Base-by-base conservation (phyloP, 306 rosid species). In the Quercus robur region DNA sequence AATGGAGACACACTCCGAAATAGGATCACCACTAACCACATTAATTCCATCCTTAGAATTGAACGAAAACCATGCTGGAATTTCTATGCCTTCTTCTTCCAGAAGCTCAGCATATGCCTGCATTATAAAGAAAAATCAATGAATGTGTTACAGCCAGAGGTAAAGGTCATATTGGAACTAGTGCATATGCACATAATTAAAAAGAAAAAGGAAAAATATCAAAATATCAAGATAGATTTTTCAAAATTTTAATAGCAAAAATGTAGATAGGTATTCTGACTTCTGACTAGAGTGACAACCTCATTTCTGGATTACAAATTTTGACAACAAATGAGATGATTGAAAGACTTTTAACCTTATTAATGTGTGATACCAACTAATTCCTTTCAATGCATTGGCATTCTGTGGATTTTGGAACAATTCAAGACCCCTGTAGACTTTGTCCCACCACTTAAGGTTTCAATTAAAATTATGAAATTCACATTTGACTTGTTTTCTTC, bases 41-140 rank as follows among this genome's bases (percentile, higher is more conserved):
- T 87, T 87, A 75, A 82, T 74, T 57, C 94, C 97, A 77, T 91
- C 99, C 70, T 87, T 92, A 17, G 97, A 91, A 76, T 82, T 78
- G 82, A 94, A 94, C 19, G 98, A 86, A 80, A 94, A 82, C 99
- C 99, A 94, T 1, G 93, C 97, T 9, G 99, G 99, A 80, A 85
- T 87, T 25, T 86, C 86, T 20, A 87, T 88, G 83, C 88, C 91
- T 86, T 89, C 97, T 85, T 93, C 97, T 72, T 82, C 93, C 0
- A 94, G 84, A 74, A 93, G 91, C 73, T 86, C 97, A 78, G 87
- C 93, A 81, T 85, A 93, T 51, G 97, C 97, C 98, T 92, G 87
- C 83, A 79, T 62, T 33, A 64, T 63, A 78, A 10, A 12, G 57
- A 52, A 81, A 51, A 31, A 57, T 38, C 49, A 81, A 20, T 0